These are phyloP conservation scores for Volvox carteri DNA, from an alignment of 163 green algal genomes.

Conservation along the genomic window DNA sequence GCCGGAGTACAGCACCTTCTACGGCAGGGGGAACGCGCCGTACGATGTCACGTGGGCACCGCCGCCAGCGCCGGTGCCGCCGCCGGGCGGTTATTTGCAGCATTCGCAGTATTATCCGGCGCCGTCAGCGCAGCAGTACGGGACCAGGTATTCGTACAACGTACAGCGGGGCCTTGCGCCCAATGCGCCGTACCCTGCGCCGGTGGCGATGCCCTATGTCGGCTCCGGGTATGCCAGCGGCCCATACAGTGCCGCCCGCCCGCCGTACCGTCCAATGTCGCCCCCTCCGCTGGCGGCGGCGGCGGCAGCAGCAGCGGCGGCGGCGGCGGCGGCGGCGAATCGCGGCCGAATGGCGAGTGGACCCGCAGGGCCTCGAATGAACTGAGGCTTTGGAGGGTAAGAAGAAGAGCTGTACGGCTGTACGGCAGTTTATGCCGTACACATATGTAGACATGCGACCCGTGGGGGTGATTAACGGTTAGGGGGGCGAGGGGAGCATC, in stretches of 20 bases:
- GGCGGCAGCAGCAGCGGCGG: not conserved
- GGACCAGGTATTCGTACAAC: not conserved
- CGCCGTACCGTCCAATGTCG: not conserved
- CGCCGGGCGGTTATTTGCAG: not conserved
- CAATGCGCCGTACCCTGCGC: not conserved
- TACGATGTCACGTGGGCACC: not conserved
- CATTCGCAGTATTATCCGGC: not conserved
- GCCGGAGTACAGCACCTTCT: not conserved
- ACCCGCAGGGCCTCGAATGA: not conserved
- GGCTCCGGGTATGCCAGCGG: not conserved
- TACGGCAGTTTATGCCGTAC: too few relatives aligned
- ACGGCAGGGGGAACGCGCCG: not conserved
- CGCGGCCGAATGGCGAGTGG: not conserved
- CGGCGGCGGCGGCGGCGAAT: conserved; percentile 21
- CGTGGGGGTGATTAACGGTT: too few relatives aligned
- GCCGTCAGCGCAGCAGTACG: not conserved
- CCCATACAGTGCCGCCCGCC: not conserved
- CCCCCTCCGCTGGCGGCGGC: not conserved
- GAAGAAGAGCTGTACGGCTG: too few relatives aligned
- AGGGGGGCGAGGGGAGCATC: too few relatives aligned
- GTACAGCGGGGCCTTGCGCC: not conserved
- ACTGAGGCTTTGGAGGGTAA: too few relatives aligned
- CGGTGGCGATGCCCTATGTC: not conserved
- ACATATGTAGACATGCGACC: too few relatives aligned
- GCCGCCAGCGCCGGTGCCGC: not conserved